Conservation (phyloP, 805 yeast genomes). For the Cyberlindnera saturnus region DNA sequence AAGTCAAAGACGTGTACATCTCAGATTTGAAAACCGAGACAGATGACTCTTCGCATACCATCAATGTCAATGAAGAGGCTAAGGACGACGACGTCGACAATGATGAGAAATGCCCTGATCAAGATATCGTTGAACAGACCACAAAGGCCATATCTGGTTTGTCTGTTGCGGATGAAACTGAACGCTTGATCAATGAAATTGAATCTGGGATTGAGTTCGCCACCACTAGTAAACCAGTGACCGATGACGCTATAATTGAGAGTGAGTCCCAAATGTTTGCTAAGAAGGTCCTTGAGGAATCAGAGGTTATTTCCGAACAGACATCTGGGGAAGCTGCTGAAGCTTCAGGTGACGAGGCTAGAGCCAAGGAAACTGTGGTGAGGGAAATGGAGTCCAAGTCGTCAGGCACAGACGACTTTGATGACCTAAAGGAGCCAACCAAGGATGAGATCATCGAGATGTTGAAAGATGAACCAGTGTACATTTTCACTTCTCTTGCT, state of each 20-base stretch:
- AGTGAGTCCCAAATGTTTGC: not conserved
- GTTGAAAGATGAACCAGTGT: constrained; percentile 50
- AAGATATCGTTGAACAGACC: not conserved
- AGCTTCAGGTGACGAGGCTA: not conserved
- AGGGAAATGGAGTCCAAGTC: constrained; percentile 2
- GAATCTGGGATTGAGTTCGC: constrained; percentile 13
- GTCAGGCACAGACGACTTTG: not conserved
- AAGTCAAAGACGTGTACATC: not conserved
- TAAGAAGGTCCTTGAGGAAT: not conserved
- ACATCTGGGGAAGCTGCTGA: constrained; percentile 1
- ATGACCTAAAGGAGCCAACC: constrained; percentile 22
- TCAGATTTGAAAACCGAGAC: not conserved
- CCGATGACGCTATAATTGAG: not conserved
- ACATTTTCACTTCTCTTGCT: constrained; percentile 77
- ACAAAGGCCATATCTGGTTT: not conserved
- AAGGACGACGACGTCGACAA: too few species aligned
- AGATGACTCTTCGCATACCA: not conserved
- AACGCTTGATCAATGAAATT: constrained; percentile 16
- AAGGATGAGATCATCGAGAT: constrained; percentile 24
- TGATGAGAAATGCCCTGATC: not conserved
- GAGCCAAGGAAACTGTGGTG: constrained; percentile 6
- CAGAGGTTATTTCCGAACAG: not conserved
- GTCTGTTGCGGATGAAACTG: constrained; percentile 18
- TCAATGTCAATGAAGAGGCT: not conserved
- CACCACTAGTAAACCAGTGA: not conserved